Conservation (phyloP, 2,329 filamentous ascomycete genomes). For the Aspergillus fumigatus region DNA sequence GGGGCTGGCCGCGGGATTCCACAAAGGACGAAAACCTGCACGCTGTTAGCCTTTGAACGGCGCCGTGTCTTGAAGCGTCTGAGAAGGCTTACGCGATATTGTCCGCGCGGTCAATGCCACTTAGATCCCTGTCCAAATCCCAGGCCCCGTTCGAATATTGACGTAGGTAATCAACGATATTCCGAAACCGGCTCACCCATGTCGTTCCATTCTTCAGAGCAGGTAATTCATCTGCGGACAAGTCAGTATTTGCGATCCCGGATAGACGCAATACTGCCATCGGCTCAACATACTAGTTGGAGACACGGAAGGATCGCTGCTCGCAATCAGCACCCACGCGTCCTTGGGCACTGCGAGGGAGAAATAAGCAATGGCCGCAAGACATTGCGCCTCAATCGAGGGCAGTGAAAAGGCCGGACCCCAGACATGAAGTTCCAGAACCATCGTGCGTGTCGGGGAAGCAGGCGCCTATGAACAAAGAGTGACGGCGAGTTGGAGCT, state of each 20-base stretch:
- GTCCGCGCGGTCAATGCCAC: slow-evolving; percentile 43
- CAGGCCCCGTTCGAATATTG: slow-evolving; percentile 45
- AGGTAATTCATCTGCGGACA: slow-evolving; percentile 50
- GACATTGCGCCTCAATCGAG: slow-evolving; percentile 87
- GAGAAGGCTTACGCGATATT: slow-evolving; percentile 42
- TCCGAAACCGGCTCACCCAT: slow-evolving; percentile 51
- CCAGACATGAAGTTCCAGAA: slow-evolving; percentile 80
- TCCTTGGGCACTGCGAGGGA: slow-evolving; percentile 55
- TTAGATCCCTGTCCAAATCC: slow-evolving; percentile 45
- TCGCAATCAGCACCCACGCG: slow-evolving; percentile 67
- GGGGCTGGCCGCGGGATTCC: slow-evolving; percentile 65
- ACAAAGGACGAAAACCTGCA: slow-evolving; percentile 60
- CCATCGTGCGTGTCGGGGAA: slow-evolving; percentile 37
- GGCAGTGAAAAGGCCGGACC: slow-evolving; percentile 82
- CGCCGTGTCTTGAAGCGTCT: not conserved
- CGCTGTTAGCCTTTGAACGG: not conserved
- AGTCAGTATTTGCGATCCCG: not conserved
- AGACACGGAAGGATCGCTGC: slow-evolving; percentile 66
- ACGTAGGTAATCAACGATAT: slow-evolving; percentile 50
- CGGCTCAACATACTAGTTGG: slow-evolving; percentile 58
- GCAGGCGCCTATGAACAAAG: not conserved
- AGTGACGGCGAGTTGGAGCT: slow-evolving; percentile 2
- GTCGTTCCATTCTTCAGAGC: slow-evolving; percentile 52
- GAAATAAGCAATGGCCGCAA: slow-evolving; percentile 76
- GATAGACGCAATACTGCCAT: not conserved